These are phyloP conservation scores for Fusarium sp. DNA, from an alignment of 2,329 filamentous ascomycete genomes.

Conservation along the genomic window DNA sequence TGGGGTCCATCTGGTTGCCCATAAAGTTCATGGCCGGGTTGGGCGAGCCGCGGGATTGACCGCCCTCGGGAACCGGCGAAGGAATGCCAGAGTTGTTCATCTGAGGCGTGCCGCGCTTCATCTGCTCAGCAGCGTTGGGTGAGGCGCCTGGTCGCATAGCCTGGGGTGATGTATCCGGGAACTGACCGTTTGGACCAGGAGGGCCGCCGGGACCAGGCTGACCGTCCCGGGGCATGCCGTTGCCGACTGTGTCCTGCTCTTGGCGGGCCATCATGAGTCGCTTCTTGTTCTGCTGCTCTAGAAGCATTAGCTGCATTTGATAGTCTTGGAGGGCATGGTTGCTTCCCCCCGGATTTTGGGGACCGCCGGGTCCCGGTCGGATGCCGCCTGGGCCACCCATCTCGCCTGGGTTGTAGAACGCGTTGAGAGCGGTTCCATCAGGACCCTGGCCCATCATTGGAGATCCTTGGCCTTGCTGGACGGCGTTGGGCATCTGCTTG, in stretches of 20 bases:
- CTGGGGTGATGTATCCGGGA: slow-evolving; percentile 76
- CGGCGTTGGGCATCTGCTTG: slow-evolving; percentile 78
- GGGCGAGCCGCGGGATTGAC: slow-evolving; percentile 72
- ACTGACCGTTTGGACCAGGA: slow-evolving; percentile 68
- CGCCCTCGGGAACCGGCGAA: slow-evolving; percentile 75
- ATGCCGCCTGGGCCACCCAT: slow-evolving; percentile 67
- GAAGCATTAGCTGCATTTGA: slow-evolving; percentile 87
- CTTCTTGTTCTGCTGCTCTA: slow-evolving; percentile 90
- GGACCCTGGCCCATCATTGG: slow-evolving; percentile 81
- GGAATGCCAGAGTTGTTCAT: slow-evolving; percentile 74
- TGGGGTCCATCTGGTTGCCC: slow-evolving; percentile 68
- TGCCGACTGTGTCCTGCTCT: slow-evolving; percentile 72
- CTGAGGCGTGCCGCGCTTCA: slow-evolving; percentile 80
- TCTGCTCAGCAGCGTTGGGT: slow-evolving; percentile 79
- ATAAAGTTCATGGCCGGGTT: slow-evolving; percentile 70
- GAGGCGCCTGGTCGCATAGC: slow-evolving; percentile 75
- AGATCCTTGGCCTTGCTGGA: slow-evolving; percentile 79
- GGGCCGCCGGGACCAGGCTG: slow-evolving; percentile 64
- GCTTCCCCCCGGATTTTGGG: slow-evolving; percentile 61
- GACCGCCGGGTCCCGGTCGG: slow-evolving; percentile 61
- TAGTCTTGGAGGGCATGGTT: slow-evolving; percentile 88
- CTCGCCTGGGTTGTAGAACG: slow-evolving; percentile 71
- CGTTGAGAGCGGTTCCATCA: slow-evolving; percentile 66
- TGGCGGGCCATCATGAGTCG: slow-evolving; percentile 83
- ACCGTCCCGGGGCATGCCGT: slow-evolving; percentile 58